Percentiles rank a stretch among this genome's conserved stretches.
phyloP scores from a whole-genome alignment of 352 stramenopile species.

The Phytophthora palmivora region DNA sequence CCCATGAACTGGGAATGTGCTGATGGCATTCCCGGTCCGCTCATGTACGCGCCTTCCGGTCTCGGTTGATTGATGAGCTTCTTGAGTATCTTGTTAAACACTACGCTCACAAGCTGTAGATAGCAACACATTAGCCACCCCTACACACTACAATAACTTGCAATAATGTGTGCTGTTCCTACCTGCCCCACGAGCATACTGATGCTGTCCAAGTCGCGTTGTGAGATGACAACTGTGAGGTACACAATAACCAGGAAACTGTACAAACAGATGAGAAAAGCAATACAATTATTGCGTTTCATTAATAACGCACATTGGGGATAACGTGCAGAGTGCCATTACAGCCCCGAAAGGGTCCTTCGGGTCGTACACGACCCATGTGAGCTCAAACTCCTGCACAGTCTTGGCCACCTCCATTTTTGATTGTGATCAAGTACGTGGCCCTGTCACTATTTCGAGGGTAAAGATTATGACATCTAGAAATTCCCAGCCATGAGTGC shows the following conservation, averaged over 20 bases:
- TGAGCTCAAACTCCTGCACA: constrained; percentile 82
- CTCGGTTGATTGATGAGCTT: constrained; percentile 73
- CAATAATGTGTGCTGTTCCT: constrained; percentile 1
- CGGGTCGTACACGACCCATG: constrained; percentile 86
- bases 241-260: constrained; percentile 90
- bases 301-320: constrained; percentile 61
- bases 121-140: not conserved
- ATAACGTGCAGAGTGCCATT: constrained; percentile 80
- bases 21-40: constrained; percentile 78
- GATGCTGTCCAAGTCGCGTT: constrained; percentile 82
- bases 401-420: constrained; percentile 24
- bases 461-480: constrained; percentile 1
- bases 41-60: constrained; percentile 68
- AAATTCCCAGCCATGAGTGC: constrained; percentile 25
- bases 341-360: constrained; percentile 67
- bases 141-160: not conserved
- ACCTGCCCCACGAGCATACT: constrained; percentile 79
- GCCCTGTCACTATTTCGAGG: constrained; percentile 12
- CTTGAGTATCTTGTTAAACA: constrained; percentile 85
- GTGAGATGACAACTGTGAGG: constrained; percentile 75
- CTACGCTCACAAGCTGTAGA: constrained; percentile 68
- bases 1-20: constrained; percentile 84
- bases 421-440: constrained; percentile 9
- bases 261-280: constrained; percentile 5
- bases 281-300: constrained; percentile 7